Base-by-base conservation (phyloP, 2,329 filamentous ascomycete genomes). In the Daldinia eschscholtzii region DNA sequence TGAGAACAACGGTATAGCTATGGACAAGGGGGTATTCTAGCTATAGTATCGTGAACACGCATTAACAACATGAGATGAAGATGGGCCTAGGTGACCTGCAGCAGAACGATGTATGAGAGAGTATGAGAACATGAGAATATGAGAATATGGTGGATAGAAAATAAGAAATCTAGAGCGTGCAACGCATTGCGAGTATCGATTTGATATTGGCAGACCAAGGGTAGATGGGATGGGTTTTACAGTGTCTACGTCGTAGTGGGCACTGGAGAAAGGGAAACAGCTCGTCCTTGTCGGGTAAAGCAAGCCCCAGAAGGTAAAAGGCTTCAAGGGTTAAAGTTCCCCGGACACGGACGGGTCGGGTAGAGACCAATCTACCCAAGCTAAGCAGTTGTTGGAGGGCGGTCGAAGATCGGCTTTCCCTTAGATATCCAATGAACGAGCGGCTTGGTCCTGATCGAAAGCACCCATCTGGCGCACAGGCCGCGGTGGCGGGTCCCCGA, bases 321-420 rank as follows among this genome's bases (percentile, higher is more conserved):
- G 46, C 41, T 37, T 52, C 58, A 67, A 67, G 70, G 30, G 46
- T 52, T 67, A 57, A 61, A 61, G 64, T 69, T 69, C 70, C 68
- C 70, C 68, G 68, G 67, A 73, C 70, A 41, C 70, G 70, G 72
- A 67, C 72, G 69, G 70, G 62, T 73, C 72, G 72, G 72, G 66
- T 73, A 73, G 70, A 61, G 64, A 71, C 70, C 65, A 65, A 68
- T 68, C 59, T 67, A 65, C 59, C 61, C 28, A 61, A 72, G 63
- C 70, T 72, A 70, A 57, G 65, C 58, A 70, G 33, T 46, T n/a
- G 64, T 71, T 67, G 58, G 64, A 70, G 52, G 61, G 64, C 44
- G 42, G 69, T 63, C 65, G 68, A 72, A 64, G 68, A 72, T 71
- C 70, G 64, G 67, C 68, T 61, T 64, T 68, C 42, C 44, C 53